Evolutionary conservation across 257 asterid species (phyloP).

Genomic region (Scutellaria baicalensis): DNA sequence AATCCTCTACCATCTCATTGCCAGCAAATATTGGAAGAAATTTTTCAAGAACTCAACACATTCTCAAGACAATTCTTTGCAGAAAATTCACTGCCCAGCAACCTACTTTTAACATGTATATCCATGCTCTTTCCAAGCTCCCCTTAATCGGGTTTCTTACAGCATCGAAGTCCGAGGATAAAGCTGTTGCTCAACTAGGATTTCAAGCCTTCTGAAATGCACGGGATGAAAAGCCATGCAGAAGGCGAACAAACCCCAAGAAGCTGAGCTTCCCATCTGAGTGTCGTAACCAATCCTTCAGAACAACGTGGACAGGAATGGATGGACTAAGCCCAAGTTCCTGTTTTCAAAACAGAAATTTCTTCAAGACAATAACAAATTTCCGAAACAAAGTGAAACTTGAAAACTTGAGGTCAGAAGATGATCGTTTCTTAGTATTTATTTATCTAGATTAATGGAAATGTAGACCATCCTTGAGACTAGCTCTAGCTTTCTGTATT

Average conservation of each 20-base stretch:
- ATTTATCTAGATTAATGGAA: not conserved
- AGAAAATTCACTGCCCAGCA: not conserved
- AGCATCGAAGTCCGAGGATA: not conserved
- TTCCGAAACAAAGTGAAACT: not conserved
- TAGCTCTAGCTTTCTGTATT: no score
- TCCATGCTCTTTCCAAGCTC: not conserved
- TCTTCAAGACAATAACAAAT: not conserved
- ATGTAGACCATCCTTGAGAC: not conserved
- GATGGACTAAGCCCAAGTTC: conserved; percentile 88
- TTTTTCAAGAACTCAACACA: conserved; percentile 13
- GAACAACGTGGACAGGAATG: conserved; percentile 77
- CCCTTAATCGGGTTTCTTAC: not conserved
- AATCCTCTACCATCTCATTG: conserved; percentile 34
- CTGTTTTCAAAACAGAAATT: conserved; percentile 22
- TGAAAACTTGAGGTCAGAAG: no score
- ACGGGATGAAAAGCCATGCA: conserved; percentile 73
- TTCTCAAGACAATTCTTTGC: not conserved
- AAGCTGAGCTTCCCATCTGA: conserved; percentile 93
- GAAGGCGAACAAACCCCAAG: conserved; percentile 79
- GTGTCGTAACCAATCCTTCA: conserved; percentile 86
- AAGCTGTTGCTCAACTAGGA: no score
- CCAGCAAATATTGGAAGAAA: conserved; percentile 7
- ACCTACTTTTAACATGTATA: not conserved
- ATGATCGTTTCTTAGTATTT: not conserved
- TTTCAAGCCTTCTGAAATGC: conserved; percentile 53